Evolutionary conservation across 371 early-diverging fungal genomes (phyloP), one percentile per base, ranked within the genome.

Genomic region (Lichtheimia ramosa): DNA sequence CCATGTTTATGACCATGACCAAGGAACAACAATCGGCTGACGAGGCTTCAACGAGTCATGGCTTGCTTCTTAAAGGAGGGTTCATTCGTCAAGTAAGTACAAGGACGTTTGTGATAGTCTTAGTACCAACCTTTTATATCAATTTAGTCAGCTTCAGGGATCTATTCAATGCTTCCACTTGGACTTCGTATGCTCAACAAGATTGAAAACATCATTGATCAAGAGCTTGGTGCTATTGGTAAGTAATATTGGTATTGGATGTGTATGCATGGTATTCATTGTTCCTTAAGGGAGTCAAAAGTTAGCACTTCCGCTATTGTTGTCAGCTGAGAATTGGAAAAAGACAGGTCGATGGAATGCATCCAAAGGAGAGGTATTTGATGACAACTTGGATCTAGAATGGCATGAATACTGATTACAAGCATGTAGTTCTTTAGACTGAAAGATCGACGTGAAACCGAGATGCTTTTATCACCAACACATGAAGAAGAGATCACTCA

Each of bases 401-500:
- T 42, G 14, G 13, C 5, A 14, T n/a, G 15, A 18, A 1, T 41
- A 43, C 40, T 24, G 5, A 48, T 15, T 27, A 13, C 2, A 18
- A 6, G 3, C 12, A 46, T 48, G 25, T 10, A 86, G 86, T 81
- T 93, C 59, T 92, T 93, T 65, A 84, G 86, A 24, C 65, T 95
- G 16, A 75, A 87, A 61, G 96, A 95, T 81, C 85, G 96, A 24
- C 90, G 87, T 54, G 84, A 81, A 3, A 63, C 83, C 3, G 89
- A 87, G 28, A 82, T 89, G 55, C 58, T 91, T 34, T 70, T 96
- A 21, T 90, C 91, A 2, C 96, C 96, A 0, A 96, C 96, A 1
- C 94, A 94, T 62, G 96, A 96, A 66, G 96, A 96, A 66, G 96
- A 96, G 63, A 87, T 96, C 49, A 93, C 96, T 0, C 68, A 68